These are phyloP conservation scores for Backusella luteola DNA, from an alignment of 192 early-diverging fungal genomes.

Conservation along the genomic window DNA sequence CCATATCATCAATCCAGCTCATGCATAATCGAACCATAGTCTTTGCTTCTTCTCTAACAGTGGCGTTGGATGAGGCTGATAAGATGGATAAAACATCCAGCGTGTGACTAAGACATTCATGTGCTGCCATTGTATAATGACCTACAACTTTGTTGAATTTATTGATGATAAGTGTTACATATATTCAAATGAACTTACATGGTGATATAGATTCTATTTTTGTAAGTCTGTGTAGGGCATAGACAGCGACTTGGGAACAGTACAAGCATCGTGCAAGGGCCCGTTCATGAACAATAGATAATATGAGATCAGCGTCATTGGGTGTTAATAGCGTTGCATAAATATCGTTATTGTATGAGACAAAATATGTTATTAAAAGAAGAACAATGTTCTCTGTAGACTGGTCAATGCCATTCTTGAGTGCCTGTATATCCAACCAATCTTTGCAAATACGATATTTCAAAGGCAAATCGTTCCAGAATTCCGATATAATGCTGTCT, in stretches of 20 bases:
- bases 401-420: background rate
- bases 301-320: background rate
- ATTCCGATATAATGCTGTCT: background rate
- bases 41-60: background rate
- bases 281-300: background rate
- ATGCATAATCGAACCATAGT: background rate
- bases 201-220: background rate
- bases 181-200: background rate
- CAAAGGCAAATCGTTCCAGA: background rate
- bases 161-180: background rate
- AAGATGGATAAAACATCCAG: background rate
- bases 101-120: background rate
- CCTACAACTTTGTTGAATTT: background rate
- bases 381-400: background rate
- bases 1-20: background rate
- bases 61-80: background rate
- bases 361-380: background rate
- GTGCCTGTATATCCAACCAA: background rate
- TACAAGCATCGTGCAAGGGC: background rate
- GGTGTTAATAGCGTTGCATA: constrained; percentile 1
- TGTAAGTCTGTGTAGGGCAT: background rate
- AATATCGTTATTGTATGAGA: background rate
- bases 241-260: background rate
- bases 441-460: background rate
- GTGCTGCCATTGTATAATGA: background rate